Evolutionary conservation across 1,139 yeast species (phyloP), one percentile per base, ranked within the genome.

Genomic region (Kurtzmaniella quercitrusa): DNA sequence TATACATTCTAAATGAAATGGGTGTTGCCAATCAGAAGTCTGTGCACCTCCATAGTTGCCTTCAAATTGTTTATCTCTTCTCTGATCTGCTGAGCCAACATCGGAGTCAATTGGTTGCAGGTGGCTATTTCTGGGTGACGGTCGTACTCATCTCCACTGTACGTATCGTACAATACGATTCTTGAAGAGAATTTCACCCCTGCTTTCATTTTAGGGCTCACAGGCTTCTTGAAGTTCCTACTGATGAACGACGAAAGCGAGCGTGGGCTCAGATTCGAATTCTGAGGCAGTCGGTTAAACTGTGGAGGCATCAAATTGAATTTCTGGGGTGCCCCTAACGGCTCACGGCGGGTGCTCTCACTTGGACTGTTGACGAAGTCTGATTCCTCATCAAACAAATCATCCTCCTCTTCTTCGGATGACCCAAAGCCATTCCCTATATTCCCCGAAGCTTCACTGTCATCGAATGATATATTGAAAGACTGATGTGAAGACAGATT

Each of bases 81-180:
- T 65, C 83, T 85, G 57, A 93, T 89, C 65, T 82, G 82, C 62
- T 87, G 93, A 0, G 97, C 98, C 59, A 91, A 69, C 44, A 77
- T 70, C 4, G 98, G 97, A 1, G 96, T 91, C 62, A 91, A 72
- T 58, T 85, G 90, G 63, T 91, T 90, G 68, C 98, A 91, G 1
- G 98, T 90, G 4, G 96, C 95, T 38, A 85, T 75, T 51, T 90
- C 98, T 0, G 98, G 97, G 51, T 85, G 90, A 55, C 98, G 81
- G 61, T 93, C 98, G 60, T 93, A 93, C 53, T 88, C 96, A 15
- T 79, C 82, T 40, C 85, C 83, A 48, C 85, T 79, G 62, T 86
- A 90, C 0, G 97, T 93, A 50, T 90, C 96, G 63, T 84, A 93
- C 41, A 93, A 75, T 11, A 89, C 79, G 51, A 93, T 88, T 55